Percentiles rank a stretch among this genome's conserved stretches.
Evolutionary conservation across 2,329 filamentous ascomycete genomes (phyloP).

Genomic region (Plectosphaerella plurivora): DNA sequence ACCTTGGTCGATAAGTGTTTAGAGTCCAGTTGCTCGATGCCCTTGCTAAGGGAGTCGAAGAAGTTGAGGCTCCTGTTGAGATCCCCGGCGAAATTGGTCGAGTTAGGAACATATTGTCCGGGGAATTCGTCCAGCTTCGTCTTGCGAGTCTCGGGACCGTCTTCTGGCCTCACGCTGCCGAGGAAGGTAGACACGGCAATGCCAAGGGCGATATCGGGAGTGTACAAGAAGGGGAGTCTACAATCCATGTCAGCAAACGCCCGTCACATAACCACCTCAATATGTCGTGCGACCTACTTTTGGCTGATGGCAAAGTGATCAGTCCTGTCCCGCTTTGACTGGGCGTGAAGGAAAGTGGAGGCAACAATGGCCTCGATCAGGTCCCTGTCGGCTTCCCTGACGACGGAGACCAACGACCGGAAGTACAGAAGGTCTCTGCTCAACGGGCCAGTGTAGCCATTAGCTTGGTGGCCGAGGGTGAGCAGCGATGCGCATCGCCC

Average conservation of each 20-base stretch:
- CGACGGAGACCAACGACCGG: conserved; percentile 74
- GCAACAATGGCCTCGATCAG: conserved; percentile 78
- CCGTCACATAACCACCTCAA: conserved; percentile 5
- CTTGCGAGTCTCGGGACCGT: conserved; percentile 43
- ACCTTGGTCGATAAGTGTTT: conserved; percentile 39
- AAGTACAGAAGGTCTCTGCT: conserved; percentile 87
- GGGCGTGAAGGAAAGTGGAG: conserved; percentile 75
- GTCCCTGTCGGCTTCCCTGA: conserved; percentile 76
- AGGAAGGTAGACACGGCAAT: conserved; percentile 78
- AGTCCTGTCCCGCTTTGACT: conserved; percentile 65
- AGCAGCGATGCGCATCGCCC: conserved; percentile 82
- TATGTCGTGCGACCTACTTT: conserved; percentile 47
- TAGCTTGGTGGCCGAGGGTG: conserved; percentile 74
- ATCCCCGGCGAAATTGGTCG: conserved; percentile 55
- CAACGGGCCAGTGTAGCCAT: conserved; percentile 91
- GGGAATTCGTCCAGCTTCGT: conserved; percentile 47
- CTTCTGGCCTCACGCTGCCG: conserved; percentile 61
- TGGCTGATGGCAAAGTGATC: conserved; percentile 67
- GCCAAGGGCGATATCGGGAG: conserved; percentile 71
- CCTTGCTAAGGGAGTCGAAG: conserved; percentile 52
- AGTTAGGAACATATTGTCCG: conserved; percentile 51
- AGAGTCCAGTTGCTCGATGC: conserved; percentile 48
- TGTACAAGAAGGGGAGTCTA: conserved; percentile 62
- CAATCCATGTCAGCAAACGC: conserved; percentile 7
- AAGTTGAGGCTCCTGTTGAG: conserved; percentile 53